These are phyloP conservation scores for Epichloe scottii DNA, from an alignment of 2,329 filamentous ascomycete genomes.

Conservation along the genomic window DNA sequence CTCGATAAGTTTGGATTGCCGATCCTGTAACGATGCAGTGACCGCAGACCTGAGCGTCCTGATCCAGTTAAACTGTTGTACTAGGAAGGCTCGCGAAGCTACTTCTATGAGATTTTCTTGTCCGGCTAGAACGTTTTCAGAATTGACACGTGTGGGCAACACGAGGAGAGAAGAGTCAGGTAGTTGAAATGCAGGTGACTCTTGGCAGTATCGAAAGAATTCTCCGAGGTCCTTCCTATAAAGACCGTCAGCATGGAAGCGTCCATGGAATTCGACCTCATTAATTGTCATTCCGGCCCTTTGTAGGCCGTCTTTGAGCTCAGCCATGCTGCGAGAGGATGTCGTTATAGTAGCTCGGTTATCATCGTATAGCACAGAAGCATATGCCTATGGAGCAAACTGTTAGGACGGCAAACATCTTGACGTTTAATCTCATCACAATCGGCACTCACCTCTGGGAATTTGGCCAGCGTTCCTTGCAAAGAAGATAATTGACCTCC, in stretches of 20 bases:
- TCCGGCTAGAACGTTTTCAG: neutral
- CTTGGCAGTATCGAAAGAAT: neutral
- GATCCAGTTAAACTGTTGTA: slow-evolving; percentile 48
- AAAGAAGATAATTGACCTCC: neutral
- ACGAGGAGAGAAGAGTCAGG: neutral
- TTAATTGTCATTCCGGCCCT: neutral
- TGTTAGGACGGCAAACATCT: neutral
- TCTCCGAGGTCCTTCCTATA: neutral
- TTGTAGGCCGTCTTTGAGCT: slow-evolving; percentile 9
- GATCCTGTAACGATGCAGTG: neutral
- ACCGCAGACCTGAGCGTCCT: neutral
- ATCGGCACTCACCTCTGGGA: neutral
- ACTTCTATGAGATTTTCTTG: neutral
- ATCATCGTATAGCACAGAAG: slow-evolving; percentile 25
- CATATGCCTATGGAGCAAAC: slow-evolving; percentile 17
- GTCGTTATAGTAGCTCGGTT: slow-evolving; percentile 24
- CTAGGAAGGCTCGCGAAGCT: slow-evolving; percentile 16
- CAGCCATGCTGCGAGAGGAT: slow-evolving; percentile 5
- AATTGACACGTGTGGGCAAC: neutral
- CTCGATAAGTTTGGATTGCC: neutral
- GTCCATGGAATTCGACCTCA: neutral
- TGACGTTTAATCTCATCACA: neutral
- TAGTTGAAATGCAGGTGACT: neutral
- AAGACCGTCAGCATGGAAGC: neutral
- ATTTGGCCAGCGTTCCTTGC: neutral